Evolutionary conservation across 1,139 yeast species (phyloP).

Genomic region (Debaryomyces sp.): DNA sequence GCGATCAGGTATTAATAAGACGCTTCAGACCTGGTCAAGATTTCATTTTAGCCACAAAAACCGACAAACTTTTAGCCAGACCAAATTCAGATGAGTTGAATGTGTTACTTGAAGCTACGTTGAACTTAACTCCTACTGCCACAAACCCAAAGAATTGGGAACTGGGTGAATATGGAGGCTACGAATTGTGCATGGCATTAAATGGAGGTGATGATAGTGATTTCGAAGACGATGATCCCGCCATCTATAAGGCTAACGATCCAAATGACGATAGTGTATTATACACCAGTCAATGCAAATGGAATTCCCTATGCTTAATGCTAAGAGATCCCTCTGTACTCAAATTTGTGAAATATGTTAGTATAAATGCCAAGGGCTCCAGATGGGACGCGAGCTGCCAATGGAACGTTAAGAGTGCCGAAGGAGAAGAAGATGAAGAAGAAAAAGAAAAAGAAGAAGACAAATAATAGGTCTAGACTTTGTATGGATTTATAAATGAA

Average conservation of each 20-base stretch:
- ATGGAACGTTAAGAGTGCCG: conserved; percentile 63
- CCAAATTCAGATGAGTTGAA: conserved; percentile 46
- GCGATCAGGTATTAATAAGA: conserved; percentile 73
- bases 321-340: conserved; percentile 82
- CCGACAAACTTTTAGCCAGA: conserved; percentile 50
- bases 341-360: conserved; percentile 90
- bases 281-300: conserved; percentile 76
- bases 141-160: conserved; percentile 65
- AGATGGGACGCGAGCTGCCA: conserved; percentile 89
- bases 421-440: conserved; percentile 23
- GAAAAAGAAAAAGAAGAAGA: conserved; percentile 13
- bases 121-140: conserved; percentile 76
- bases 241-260: conserved; percentile 57
- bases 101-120: conserved; percentile 65
- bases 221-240: conserved; percentile 58
- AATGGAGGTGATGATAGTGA: conserved; percentile 46
- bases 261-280: conserved; percentile 76
- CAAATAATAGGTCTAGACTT: neutral
- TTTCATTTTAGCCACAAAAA: conserved; percentile 85
- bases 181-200: conserved; percentile 82
- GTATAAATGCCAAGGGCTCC: conserved; percentile 84
- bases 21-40: conserved; percentile 95
- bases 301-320: conserved; percentile 81
- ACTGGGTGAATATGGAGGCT: conserved; percentile 89
- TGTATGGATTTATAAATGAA: neutral